These are phyloP conservation scores for Casaregolazyma lundiana DNA, from an alignment of 1,139 yeast genomes.

Conservation along the genomic window DNA sequence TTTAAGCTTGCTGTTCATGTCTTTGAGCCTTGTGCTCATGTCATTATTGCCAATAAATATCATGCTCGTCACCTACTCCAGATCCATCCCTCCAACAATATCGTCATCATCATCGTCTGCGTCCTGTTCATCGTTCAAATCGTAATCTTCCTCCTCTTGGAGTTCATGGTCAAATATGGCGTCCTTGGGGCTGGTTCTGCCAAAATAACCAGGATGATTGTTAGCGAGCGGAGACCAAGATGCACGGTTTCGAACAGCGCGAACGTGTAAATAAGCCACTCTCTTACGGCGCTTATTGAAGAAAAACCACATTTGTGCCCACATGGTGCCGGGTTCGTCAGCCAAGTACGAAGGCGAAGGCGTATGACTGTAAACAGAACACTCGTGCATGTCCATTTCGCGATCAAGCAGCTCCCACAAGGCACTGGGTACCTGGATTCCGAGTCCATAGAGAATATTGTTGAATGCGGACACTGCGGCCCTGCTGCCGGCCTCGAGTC, in stretches of 20 bases:
- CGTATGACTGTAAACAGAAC: conserved; percentile 71
- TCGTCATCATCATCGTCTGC: conserved; percentile 17
- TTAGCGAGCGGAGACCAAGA: conserved; percentile 10
- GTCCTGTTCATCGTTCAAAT: conserved; percentile 30
- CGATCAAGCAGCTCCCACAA: conserved; percentile 87
- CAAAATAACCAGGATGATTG: conserved; percentile 7
- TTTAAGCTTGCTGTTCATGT: too few species aligned
- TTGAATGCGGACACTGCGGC: conserved; percentile 70
- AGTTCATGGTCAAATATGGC: conserved; percentile 30
- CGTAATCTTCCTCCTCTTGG: conserved; percentile 46
- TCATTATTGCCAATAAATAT: conserved; percentile 2
- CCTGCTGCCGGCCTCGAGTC: conserved; percentile 41
- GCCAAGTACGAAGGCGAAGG: conserved; percentile 78
- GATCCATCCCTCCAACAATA: conserved; percentile 39
- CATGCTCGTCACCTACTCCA: conserved; percentile 24
- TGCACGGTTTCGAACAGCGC: conserved; percentile 32
- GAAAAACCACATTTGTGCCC: conserved; percentile 92
- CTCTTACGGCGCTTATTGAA: conserved; percentile 87
- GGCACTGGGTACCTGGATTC: conserved; percentile 54
- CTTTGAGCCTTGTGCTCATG: too few species aligned
- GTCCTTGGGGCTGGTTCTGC: conserved; percentile 6
- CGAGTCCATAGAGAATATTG: conserved; percentile 73
- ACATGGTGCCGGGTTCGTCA: conserved; percentile 70
- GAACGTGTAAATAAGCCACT: conserved; percentile 74
- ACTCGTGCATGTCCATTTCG: conserved; percentile 76